Base-by-base conservation (phyloP, 169 alveolate genomes). In the Theileria sp. region DNA sequence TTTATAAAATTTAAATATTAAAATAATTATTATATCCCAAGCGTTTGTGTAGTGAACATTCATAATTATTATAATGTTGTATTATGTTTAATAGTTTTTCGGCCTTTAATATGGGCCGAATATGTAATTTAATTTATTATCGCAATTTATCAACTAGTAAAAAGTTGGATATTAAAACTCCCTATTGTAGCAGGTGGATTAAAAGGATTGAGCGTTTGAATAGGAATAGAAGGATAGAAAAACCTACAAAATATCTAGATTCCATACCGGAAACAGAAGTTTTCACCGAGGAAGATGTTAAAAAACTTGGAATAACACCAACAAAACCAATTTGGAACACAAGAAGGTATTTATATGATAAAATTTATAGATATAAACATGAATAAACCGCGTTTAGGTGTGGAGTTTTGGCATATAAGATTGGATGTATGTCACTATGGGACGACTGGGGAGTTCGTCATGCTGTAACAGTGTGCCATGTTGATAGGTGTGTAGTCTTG, bases 381-480 rank as follows among this genome's bases (percentile, higher is more conserved):
- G 0, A 21, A 0, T 0, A 7, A 28, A 26, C 10, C 0, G 32
- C 2, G 4, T 44, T 44, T 54, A 81, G 88, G 85, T 61, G 88
- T 38, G 97, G 97, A 15, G 86, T 94, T 12, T 74, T 92, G 77
- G 97, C 94, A 26, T 92, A 92, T 74, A 94, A 94, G 77, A 69
- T 94, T 21, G 97, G 97, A 0, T 92, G 95, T 86, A 92, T 92
- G 96, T 86, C 94, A 21, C 87, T 94, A 7, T 94, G 97, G 97
- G 96, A 94, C 73, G 94, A 92, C 28, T 94, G 97, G 97, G 97
- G 97, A 1, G 95, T 88, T 70, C 77, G 94, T 15, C 95, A 92
- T 73, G 88, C 93, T 23, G 95, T 94, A 1, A 94, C 97, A 0
- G 95, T 94, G 26, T 89, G 92, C 60, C 94, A 94, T 51, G 89